These are phyloP conservation scores for Isatis tinctoria DNA, from an alignment of 345 rosid genomes.

Conservation along the genomic window DNA sequence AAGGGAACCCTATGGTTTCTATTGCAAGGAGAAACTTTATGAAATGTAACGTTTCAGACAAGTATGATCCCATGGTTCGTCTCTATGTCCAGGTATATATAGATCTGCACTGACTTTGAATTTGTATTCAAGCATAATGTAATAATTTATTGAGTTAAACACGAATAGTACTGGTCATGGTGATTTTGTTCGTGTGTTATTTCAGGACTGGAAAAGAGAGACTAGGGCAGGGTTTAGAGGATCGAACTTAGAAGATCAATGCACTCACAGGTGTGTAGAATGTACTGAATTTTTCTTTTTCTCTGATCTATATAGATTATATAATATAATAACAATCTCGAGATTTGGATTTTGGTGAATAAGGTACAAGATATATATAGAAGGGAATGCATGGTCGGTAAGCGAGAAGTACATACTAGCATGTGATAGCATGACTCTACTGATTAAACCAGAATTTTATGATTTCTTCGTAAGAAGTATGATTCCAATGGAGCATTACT, in stretches of 20 bases:
- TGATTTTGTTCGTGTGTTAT: not conserved
- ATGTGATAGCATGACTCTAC: conserved; percentile 41
- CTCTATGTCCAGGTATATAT: conserved; percentile 38
- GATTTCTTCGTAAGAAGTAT: conserved; percentile 48
- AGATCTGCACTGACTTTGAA: not conserved
- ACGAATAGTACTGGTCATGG: not conserved
- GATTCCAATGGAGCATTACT: conserved; percentile 45
- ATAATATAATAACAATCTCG: not conserved
- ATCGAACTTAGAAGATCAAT: conserved; percentile 49
- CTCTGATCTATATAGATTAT: not conserved
- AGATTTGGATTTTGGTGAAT: not conserved
- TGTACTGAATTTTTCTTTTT: not conserved
- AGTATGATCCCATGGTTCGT: conserved; percentile 41
- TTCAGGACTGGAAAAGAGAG: conserved; percentile 45
- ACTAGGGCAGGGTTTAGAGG: conserved; percentile 33
- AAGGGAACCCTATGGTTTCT: conserved; percentile 53
- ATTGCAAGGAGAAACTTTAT: conserved; percentile 39
- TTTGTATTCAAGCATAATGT: not conserved
- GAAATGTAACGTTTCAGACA: conserved; percentile 44
- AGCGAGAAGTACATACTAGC: conserved; percentile 49
- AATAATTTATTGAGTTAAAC: not conserved
- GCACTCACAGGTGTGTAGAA: conserved; percentile 44
- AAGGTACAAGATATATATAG: conserved; percentile 53
- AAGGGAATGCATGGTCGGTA: conserved; percentile 52
- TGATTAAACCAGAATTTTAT: conserved; percentile 32